Evolutionary conservation across 345 rosid genomes (phyloP).

Genomic region (Populus ilicifolia): DNA sequence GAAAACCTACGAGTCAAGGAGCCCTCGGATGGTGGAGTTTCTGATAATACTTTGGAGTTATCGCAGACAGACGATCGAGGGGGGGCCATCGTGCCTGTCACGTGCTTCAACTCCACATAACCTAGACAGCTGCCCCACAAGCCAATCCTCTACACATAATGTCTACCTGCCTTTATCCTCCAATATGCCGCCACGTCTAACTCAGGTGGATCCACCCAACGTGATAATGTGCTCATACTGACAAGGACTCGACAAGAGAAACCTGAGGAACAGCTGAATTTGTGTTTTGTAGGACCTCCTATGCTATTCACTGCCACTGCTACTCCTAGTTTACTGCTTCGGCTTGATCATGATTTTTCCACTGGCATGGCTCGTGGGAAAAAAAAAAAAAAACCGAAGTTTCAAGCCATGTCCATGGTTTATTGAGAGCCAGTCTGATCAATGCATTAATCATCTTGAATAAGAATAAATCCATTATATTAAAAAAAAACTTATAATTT

Average conservation of each 20-base stretch:
- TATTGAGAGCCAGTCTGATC: too few species aligned
- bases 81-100: slow-evolving; percentile 31
- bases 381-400: too few species aligned
- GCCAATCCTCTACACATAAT: not conserved
- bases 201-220: slow-evolving; percentile 1
- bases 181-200: slow-evolving; percentile 10
- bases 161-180: not conserved
- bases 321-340: too few species aligned
- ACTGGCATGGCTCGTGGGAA: too few species aligned
- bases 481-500: too few species aligned
- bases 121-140: slow-evolving; percentile 28
- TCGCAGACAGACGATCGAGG: slow-evolving; percentile 39
- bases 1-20: not conserved
- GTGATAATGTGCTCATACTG: slow-evolving; percentile 8
- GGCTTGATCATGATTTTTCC: too few species aligned
- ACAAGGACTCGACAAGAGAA: not conserved
- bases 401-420: too few species aligned
- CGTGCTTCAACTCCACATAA: slow-evolving; percentile 17
- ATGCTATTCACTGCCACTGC: too few species aligned
- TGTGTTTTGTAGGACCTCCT: not conserved
- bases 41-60: slow-evolving; percentile 14
- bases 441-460: too few species aligned
- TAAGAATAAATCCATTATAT: too few species aligned
- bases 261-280: not conserved
- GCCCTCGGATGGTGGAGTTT: not conserved